Evolutionary conservation across 306 rosid species (phyloP).

Genomic region (Sicyos edulis): DNA sequence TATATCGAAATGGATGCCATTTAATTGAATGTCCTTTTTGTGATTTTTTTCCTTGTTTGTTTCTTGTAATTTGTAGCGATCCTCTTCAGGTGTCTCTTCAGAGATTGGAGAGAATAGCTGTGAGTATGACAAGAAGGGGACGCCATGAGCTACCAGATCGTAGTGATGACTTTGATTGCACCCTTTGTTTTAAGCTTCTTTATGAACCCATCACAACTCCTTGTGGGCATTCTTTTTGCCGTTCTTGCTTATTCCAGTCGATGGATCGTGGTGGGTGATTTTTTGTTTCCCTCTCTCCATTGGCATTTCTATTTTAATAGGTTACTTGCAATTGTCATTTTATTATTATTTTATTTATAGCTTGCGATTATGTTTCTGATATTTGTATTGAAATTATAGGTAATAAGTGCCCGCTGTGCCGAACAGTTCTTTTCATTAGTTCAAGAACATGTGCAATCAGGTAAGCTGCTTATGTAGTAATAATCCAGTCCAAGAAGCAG

Average conservation of each 20-base stretch:
- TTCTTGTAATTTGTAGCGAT: constrained; percentile 51
- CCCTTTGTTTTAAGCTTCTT: constrained; percentile 77
- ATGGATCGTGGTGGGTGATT: constrained; percentile 73
- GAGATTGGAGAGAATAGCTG: constrained; percentile 50
- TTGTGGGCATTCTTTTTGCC: constrained; percentile 98
- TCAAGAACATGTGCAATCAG: constrained; percentile 82
- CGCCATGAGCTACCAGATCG: constrained; percentile 56
- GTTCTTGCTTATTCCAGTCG: constrained; percentile 81
- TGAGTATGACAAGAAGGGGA: constrained; percentile 32
- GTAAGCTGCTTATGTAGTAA: constrained; percentile 34
- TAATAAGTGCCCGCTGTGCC: constrained; percentile 97
- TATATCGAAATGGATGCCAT: not conserved
- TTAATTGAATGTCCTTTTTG: constrained; percentile 23
- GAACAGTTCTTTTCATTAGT: constrained; percentile 86
- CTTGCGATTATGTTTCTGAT: constrained; percentile 25
- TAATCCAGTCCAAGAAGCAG: not conserved
- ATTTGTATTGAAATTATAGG: constrained; percentile 48
- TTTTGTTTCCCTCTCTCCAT: constrained; percentile 26
- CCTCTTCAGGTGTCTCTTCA: constrained; percentile 60
- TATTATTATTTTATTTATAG: not conserved
- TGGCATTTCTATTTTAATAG: constrained; percentile 13
- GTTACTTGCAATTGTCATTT: constrained; percentile 12
- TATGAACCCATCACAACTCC: constrained; percentile 92
- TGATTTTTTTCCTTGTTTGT: constrained; percentile 22
- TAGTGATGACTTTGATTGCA: constrained; percentile 84